A percentile compares a stretch with the other conserved stretches of the same genome.
These are phyloP conservation scores for Fusarium tupiense DNA, from an alignment of 2,329 filamentous ascomycete genomes.

Conservation along the genomic window DNA sequence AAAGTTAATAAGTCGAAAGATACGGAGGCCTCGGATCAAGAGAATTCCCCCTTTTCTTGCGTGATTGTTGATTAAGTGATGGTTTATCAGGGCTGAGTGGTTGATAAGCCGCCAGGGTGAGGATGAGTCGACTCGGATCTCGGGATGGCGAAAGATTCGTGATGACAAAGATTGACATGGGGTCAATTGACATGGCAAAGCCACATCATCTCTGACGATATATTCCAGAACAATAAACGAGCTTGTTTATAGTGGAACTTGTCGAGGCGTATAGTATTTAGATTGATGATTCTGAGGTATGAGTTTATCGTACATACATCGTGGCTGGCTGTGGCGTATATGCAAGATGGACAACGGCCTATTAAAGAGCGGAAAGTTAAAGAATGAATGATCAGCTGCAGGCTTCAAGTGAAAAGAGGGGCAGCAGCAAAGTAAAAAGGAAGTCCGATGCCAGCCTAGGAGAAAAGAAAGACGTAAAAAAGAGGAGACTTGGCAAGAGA, in stretches of 20 bases:
- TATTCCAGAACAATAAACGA: not conserved
- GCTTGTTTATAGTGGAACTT: not conserved
- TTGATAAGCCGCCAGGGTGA: slow-evolving; percentile 12
- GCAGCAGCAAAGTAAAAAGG: not conserved
- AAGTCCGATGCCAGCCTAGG: slow-evolving; percentile 2
- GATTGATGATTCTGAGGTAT: not conserved
- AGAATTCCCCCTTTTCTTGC: not conserved
- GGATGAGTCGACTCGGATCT: slow-evolving; percentile 26
- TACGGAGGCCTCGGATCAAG: slow-evolving; percentile 12
- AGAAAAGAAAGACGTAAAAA: slow-evolving; percentile 29
- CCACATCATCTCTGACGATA: slow-evolving; percentile 30
- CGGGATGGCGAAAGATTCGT: slow-evolving; percentile 28
- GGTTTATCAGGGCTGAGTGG: slow-evolving; percentile 2
- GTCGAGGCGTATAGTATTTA: not conserved
- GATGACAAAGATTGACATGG: slow-evolving; percentile 18
- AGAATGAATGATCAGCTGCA: slow-evolving; percentile 16
- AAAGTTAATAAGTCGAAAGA: not conserved
- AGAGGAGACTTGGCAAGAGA: slow-evolving; percentile 22
- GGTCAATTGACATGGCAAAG: slow-evolving; percentile 6
- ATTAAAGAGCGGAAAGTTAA: slow-evolving; percentile 5
- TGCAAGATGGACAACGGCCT: not conserved
- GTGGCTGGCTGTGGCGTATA: slow-evolving; percentile 23
- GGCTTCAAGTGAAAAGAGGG: slow-evolving; percentile 14
- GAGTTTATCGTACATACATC: not conserved
- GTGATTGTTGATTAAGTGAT: slow-evolving; percentile 6